Evolutionary conservation across 805 yeast species (phyloP), one percentile per base, ranked within the genome.

Genomic region (Candida dajiaensis): DNA sequence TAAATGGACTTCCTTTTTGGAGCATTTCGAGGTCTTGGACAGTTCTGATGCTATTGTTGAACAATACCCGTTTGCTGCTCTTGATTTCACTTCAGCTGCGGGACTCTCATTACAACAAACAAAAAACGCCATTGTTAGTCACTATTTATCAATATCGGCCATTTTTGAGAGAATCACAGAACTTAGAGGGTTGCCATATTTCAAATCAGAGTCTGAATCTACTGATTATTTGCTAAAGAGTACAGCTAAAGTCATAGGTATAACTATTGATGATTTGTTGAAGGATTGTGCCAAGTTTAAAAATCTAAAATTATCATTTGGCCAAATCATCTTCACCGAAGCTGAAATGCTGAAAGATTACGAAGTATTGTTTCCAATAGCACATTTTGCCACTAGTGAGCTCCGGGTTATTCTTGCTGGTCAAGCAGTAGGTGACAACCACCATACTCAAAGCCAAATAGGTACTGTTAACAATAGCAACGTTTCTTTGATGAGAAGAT

Each of bases 251-350:
- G 56, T 73, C 3, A 54, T 71, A 20, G 64, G 61, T 3, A 40
- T 59, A 43, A 59, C 68, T 1, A 40, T 52, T 10, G 51, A 54
- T 6, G 46, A 51, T 43, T 56, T 61, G 12, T 33, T 49, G 16
- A 33, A 40, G 31, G 44, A 41, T 18, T 41, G 42, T 41, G 38
- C 38, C 6, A 50, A 53, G 4, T 38, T 62, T 4, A 33, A 33
- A 12, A 12, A 10, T 3, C 11, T 33, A 16, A 8, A 20, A 16
- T 33, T 33, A 12, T 33, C 36, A 4, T 69, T 59, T 51, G 60
- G 64, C 16, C 61, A 53, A 39, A 48, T 71, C 4, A 52, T 73
- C 1, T 29, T 69, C 1, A 46, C 57, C 22, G 73, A 71, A 29
- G 66, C 73, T 1, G 60, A 64, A 0, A 55, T 54, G 42, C 39